Evolutionary conservation across 1,284 basidiomycete species (phyloP), one percentile per base, ranked within the genome.

Genomic region (Apiotrichum veenhuisii): DNA sequence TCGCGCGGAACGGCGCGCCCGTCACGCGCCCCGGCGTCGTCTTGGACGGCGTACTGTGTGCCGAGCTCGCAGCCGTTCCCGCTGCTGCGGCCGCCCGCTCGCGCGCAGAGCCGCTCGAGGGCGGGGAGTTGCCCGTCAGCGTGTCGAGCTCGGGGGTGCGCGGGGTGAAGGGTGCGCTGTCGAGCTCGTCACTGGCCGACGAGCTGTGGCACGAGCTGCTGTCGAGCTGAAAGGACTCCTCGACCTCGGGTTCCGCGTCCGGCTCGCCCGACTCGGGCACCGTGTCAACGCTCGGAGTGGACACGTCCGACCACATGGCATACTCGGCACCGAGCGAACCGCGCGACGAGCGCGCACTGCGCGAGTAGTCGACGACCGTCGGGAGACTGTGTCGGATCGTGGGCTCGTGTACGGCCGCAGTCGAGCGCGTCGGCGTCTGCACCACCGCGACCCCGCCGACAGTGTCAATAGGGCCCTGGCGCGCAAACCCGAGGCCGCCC

Each of bases 121-220:
- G 37, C 7, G 27, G 8, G 23, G 33, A 5, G 23, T n/a, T 26
- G 22, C 45, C 45, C 10, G n/a, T 41, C 42, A 61, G 45, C 18
- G 50, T 22, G 0, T 52, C 50, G 20, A 57, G 53, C 37, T 62
- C 60, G 17, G 60, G 60, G 17, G 60, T 62, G 11, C 54, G 57
- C 9, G 60, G 60, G 3, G 60, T 62, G 37, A 47, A 55, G 5
- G 55, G 57, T 1, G 51, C 52, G 8, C 46, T 46, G 15, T 49
- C 42, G 36, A 43, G 52, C 20, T 62, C 60, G 37, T 62, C 60
- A 25, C 36, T 47, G 5, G 47, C 54, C 5, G 48, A 50, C 27
- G 42, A 50, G 12, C 40, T 44, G 43, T 53, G 34, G 25, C 38
- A 34, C 7, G 41, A 45, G n/a, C 23, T 25, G 26, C 26, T 41